Conservation (phyloP, 2,329 filamentous ascomycete genomes). For the Trichoderma aggressivum region DNA sequence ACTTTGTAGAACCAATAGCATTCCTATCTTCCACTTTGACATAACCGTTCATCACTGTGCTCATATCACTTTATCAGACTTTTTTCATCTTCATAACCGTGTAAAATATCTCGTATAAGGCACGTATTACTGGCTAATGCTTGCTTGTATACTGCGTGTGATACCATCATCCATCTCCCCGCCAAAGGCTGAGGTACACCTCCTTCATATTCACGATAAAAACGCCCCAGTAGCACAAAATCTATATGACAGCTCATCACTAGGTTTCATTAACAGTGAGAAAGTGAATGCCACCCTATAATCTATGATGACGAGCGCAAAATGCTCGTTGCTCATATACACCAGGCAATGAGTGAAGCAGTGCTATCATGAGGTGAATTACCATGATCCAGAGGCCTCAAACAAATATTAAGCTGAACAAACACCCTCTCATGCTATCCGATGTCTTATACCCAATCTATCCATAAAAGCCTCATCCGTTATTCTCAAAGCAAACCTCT, state of each 20-base stretch:
- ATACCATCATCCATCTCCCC: no score
- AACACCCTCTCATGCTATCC: not conserved
- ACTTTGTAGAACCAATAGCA: not conserved
- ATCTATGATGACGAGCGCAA: not conserved
- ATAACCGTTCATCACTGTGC: not conserved
- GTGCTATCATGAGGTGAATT: not conserved
- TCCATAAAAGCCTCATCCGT: not conserved
- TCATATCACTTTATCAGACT: not conserved
- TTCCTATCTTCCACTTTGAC: not conserved
- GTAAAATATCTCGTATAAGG: not conserved
- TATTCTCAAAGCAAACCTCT: not conserved
- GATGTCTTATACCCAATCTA: not conserved
- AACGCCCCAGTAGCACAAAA: not conserved
- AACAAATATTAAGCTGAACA: not conserved
- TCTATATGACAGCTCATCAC: not conserved
- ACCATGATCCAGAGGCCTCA: not conserved
- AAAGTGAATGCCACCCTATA: not conserved
- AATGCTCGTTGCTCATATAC: not conserved
- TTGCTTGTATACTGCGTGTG: not conserved
- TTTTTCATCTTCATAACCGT: not conserved
- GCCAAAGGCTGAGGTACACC: not conserved
- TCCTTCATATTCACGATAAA: not conserved
- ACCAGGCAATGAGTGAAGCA: not conserved
- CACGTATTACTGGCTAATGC: not conserved
- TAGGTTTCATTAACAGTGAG: not conserved